These are phyloP conservation scores for Loxodes magnus DNA, from an alignment of 73 alveolate species.

Conservation along the genomic window DNA sequence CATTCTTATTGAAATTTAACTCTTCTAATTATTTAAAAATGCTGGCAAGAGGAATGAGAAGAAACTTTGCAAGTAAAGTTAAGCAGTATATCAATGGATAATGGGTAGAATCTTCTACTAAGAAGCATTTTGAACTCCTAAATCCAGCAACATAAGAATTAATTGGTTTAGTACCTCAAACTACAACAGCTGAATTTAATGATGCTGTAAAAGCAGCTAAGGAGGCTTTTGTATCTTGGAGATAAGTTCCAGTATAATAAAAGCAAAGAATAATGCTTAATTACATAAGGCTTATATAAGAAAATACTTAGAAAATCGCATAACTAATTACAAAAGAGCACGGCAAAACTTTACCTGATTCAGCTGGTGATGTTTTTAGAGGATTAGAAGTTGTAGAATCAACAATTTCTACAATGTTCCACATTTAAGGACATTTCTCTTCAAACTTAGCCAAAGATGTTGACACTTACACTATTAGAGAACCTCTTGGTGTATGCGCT, in stretches of 20 bases:
- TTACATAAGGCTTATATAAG: conserved; percentile 25
- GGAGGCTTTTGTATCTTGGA: conserved; percentile 73
- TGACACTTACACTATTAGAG: conserved; percentile 79
- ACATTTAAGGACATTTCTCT: conserved; percentile 33
- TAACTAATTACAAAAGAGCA: conserved; percentile 61
- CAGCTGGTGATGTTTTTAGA: conserved; percentile 90
- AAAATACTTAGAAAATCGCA: conserved; percentile 53
- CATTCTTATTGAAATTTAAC: neutral
- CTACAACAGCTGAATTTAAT: conserved; percentile 57
- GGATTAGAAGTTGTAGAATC: conserved; percentile 83
- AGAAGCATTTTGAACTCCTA: conserved; percentile 31
- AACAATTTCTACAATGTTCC: conserved; percentile 22
- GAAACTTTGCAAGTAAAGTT: conserved; percentile 11
- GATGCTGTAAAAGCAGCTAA: conserved; percentile 56
- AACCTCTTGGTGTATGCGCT: conserved; percentile 89
- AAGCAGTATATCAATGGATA: conserved; percentile 52
- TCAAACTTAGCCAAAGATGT: conserved; percentile 78
- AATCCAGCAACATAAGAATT: conserved; percentile 71
- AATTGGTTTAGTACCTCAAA: conserved; percentile 47
- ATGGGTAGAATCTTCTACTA: conserved; percentile 52
- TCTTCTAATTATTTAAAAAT: neutral
- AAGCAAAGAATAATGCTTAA: conserved; percentile 15
- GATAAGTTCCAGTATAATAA: conserved; percentile 47
- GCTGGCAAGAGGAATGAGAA: neutral
- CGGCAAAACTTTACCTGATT: conserved; percentile 87